Evolutionary conservation across 2,329 filamentous ascomycete species (phyloP).

Genomic region (Chalara sp.): DNA sequence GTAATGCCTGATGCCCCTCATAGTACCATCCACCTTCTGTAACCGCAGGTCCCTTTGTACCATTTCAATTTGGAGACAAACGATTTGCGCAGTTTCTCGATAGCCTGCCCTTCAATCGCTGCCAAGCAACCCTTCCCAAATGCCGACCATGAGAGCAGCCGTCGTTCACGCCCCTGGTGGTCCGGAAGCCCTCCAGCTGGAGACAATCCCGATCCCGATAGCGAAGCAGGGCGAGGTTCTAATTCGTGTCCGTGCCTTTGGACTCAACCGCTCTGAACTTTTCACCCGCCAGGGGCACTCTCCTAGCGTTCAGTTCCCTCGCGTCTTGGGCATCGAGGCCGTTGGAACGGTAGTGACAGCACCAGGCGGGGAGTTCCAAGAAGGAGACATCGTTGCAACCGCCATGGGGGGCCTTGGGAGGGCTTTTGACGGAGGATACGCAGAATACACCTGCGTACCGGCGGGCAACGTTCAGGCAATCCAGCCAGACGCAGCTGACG

Average conservation of each 20-base stretch:
- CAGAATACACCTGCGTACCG: slow-evolving; percentile 40
- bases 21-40: too few relatives aligned
- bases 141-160: slow-evolving; percentile 15
- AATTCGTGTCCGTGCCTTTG: slow-evolving; percentile 71
- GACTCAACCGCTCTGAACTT: slow-evolving; percentile 79
- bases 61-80: too few relatives aligned
- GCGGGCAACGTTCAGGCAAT: slow-evolving; percentile 32
- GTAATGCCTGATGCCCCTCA: too few relatives aligned
- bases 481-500: slow-evolving; percentile 14
- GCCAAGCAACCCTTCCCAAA: not conserved
- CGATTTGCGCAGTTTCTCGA: too few relatives aligned
- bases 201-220: slow-evolving; percentile 10
- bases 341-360: slow-evolving; percentile 11
- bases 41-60: too few relatives aligned
- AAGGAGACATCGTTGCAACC: slow-evolving; percentile 37
- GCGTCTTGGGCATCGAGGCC: slow-evolving; percentile 18
- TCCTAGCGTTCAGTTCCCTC: slow-evolving; percentile 12
- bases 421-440: slow-evolving; percentile 41
- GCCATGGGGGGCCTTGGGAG: slow-evolving; percentile 43
- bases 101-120: too few relatives aligned
- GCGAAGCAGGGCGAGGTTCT: slow-evolving; percentile 59
- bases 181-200: slow-evolving; percentile 15
- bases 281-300: slow-evolving; percentile 30
- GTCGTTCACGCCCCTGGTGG: slow-evolving; percentile 15
- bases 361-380: slow-evolving; percentile 27